A percentile compares a stretch with the other conserved stretches of the same genome.
Evolutionary conservation across 805 yeast species (phyloP).

Genomic region (Blastobotrys terrestris): DNA sequence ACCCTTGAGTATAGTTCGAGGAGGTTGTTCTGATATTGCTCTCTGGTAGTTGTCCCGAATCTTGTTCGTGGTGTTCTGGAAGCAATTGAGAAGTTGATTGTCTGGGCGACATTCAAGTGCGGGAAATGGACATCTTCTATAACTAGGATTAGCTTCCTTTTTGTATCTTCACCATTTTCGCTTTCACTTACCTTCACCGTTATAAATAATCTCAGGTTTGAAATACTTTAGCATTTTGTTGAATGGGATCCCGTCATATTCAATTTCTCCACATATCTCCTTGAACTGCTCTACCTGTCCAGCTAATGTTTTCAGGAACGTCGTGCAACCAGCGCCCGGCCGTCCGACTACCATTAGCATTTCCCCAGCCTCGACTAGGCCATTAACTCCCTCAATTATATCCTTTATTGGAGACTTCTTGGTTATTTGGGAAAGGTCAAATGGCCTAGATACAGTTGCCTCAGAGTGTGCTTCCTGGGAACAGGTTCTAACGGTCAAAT

Average conservation of each 20-base stretch:
- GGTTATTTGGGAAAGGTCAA: slow-evolving; percentile 13
- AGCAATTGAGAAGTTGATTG: slow-evolving; percentile 62
- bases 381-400: slow-evolving; percentile 24
- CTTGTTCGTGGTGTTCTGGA: slow-evolving; percentile 58
- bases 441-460: slow-evolving; percentile 40
- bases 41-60: slow-evolving; percentile 40
- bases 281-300: slow-evolving; percentile 47
- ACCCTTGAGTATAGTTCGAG: slow-evolving; percentile 46
- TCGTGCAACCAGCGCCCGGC: slow-evolving; percentile 79
- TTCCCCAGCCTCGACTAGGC: slow-evolving; percentile 53
- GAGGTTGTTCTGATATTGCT: slow-evolving; percentile 42
- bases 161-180: not conserved
- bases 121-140: slow-evolving; percentile 74
- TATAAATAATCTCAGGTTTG: slow-evolving; percentile 43
- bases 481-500: slow-evolving; percentile 37
- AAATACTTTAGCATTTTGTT: slow-evolving; percentile 52
- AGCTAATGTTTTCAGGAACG: slow-evolving; percentile 58
- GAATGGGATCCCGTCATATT: slow-evolving; percentile 57
- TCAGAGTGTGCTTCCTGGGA: slow-evolving; percentile 33
- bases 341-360: slow-evolving; percentile 64
- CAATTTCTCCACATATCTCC: slow-evolving; percentile 47
- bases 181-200: slow-evolving; percentile 32
- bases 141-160: slow-evolving; percentile 26
- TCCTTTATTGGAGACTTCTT: slow-evolving; percentile 4
- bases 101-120: slow-evolving; percentile 66